Percentiles rank a stretch among this genome's conserved stretches.
Conservation (phyloP, 2,329 filamentous ascomycete genomes). For the Aspergillus unguis region DNA sequence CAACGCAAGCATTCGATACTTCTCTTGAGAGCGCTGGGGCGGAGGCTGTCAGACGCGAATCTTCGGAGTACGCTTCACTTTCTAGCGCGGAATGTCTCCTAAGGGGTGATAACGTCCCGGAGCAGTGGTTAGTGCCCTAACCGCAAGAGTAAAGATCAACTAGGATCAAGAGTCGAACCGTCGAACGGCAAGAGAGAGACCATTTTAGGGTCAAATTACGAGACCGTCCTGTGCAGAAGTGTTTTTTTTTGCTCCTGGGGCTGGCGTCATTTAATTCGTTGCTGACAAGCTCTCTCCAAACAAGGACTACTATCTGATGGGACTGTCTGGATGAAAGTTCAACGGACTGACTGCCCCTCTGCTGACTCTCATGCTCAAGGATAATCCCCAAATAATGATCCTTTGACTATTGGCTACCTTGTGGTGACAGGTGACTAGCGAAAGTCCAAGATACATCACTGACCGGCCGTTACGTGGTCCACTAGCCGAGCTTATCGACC, state of each 20-base stretch:
- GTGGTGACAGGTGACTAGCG: not conserved
- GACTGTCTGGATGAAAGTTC: not conserved
- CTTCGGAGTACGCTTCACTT: constrained; percentile 12
- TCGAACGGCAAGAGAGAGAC: not conserved
- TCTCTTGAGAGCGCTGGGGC: constrained; percentile 14
- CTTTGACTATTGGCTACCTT: not conserved
- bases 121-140: constrained; percentile 10
- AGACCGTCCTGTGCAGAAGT: not conserved
- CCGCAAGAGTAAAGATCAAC: constrained; percentile 20
- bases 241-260: too few species aligned
- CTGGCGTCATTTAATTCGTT: too few species aligned
- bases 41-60: constrained; percentile 17
- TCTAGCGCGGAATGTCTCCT: constrained; percentile 3
- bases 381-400: too few species aligned
- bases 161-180: constrained; percentile 19
- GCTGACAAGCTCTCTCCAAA: too few species aligned
- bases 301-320: not conserved
- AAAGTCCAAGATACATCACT: not conserved
- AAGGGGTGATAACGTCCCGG: constrained; percentile 2
- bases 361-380: not conserved
- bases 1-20: constrained; percentile 14
- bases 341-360: not conserved
- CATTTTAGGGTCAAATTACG: constrained; percentile 3
- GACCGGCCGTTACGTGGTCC: constrained; percentile 2
- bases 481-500: constrained; percentile 10